A percentile compares a stretch with the other conserved stretches of the same genome.
Conservation (phyloP, 257 asterid genomes). For the Rauvolfia tetraphylla region DNA sequence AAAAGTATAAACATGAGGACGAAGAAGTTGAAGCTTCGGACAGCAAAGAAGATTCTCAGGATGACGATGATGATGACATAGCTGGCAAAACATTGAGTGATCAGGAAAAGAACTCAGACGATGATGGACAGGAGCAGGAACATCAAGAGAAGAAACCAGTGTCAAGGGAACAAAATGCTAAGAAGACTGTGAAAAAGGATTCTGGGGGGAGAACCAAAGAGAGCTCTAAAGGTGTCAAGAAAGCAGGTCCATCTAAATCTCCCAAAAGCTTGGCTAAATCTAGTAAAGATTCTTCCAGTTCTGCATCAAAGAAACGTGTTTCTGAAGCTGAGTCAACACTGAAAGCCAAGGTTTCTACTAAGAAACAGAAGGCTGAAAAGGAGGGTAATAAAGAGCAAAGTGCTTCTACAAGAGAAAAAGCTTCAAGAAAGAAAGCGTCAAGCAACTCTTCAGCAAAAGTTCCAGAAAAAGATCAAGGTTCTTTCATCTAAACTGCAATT, state of each 20-base stretch:
- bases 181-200: conserved; percentile 44
- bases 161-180: conserved; percentile 37
- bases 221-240: conserved; percentile 42
- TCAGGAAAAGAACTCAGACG: conserved; percentile 36
- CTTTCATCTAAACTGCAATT: neutral
- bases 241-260: conserved; percentile 43
- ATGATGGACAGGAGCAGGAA: conserved; percentile 18
- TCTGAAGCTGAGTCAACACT: conserved; percentile 38
- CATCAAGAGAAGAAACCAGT: conserved; percentile 42
- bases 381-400: conserved; percentile 40
- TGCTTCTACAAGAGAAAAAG: conserved; percentile 37
- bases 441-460: conserved; percentile 44
- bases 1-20: conserved; percentile 31
- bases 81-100: conserved; percentile 45
- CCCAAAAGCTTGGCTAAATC: conserved; percentile 40
- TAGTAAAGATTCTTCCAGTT: conserved; percentile 41
- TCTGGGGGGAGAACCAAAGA: conserved; percentile 25
- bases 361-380: neutral
- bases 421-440: conserved; percentile 24
- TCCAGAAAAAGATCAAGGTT: conserved; percentile 38
- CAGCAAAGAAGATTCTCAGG: conserved; percentile 34
- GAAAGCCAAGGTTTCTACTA: conserved; percentile 25
- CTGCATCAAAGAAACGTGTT: conserved; percentile 45
- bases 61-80: conserved; percentile 35
- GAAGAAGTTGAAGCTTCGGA: conserved; percentile 49